Conservation (phyloP, 495 filamentous ascomycete genomes). For the Chaetomium fimeti region DNA sequence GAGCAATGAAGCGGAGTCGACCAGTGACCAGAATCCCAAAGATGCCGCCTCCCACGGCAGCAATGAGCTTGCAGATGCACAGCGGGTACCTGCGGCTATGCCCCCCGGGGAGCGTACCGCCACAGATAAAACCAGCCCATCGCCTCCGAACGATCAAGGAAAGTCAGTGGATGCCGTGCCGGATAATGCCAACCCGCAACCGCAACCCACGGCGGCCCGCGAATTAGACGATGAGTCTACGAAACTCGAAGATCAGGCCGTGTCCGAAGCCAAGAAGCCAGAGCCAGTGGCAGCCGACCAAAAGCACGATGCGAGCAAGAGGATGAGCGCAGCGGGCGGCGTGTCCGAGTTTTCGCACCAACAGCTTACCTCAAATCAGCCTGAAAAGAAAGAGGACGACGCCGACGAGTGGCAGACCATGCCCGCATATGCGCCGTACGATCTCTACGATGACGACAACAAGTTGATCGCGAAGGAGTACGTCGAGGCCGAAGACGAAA, state of each 20-base stretch:
- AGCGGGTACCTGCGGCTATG: slow-evolving; percentile 23
- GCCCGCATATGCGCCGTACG: slow-evolving; percentile 87
- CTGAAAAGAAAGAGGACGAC: slow-evolving; percentile 50
- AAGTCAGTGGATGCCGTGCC: slow-evolving; percentile 18
- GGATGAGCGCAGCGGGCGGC: slow-evolving; percentile 25
- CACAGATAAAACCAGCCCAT: slow-evolving; percentile 17
- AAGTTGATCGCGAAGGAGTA: slow-evolving; percentile 79
- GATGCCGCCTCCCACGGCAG: slow-evolving; percentile 35
- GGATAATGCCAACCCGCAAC: slow-evolving; percentile 17
- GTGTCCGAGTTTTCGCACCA: slow-evolving; percentile 93
- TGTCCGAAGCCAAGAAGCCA: slow-evolving; percentile 23
- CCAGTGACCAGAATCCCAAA: slow-evolving; percentile 40
- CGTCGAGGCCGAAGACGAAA: slow-evolving; percentile 66
- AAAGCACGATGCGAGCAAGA: slow-evolving; percentile 34
- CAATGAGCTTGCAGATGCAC: slow-evolving; percentile 24
- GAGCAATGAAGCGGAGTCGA: slow-evolving; percentile 19
- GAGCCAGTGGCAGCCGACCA: slow-evolving; percentile 26
- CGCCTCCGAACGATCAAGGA: background rate
- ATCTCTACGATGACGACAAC: slow-evolving; percentile 93
- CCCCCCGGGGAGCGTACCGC: background rate
- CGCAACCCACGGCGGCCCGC: background rate
- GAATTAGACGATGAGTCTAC: slow-evolving; percentile 16
- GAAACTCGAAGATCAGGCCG: slow-evolving; percentile 28
- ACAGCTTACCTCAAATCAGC: slow-evolving; percentile 60
- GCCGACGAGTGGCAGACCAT: slow-evolving; percentile 84